These are phyloP conservation scores for Russula sp. DNA, from an alignment of 768 basidiomycete species.

Conservation along the genomic window DNA sequence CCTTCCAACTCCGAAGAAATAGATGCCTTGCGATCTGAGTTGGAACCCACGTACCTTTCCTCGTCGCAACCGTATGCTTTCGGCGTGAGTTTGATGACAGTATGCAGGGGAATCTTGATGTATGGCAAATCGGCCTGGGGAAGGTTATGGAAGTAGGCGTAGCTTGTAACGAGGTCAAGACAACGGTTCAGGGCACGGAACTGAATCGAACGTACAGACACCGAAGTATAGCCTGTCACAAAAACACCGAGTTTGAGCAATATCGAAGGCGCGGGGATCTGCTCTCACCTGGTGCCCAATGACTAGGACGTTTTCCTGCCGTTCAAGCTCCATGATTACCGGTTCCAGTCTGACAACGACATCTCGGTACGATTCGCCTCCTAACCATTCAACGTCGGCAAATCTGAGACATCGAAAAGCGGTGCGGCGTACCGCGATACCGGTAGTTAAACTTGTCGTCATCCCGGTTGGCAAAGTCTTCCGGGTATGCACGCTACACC, in stretches of 20 bases:
- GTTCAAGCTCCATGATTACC: constrained; percentile 98
- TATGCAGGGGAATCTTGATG: constrained; percentile 95
- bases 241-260: background rate
- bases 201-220: constrained; percentile 49
- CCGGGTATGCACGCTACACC: constrained; percentile 81
- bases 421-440: constrained; percentile 57
- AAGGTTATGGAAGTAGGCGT: constrained; percentile 94
- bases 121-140: constrained; percentile 94
- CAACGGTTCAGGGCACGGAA: background rate
- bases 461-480: constrained; percentile 96
- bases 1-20: background rate
- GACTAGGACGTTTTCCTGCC: constrained; percentile 95
- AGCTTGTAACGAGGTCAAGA: constrained; percentile 42
- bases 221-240: constrained; percentile 61
- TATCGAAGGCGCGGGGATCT: background rate
- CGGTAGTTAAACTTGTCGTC: constrained; percentile 99
- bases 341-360: constrained; percentile 94
- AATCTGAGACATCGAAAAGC: background rate
- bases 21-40: background rate
- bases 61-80: constrained; percentile 99
- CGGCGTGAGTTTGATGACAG: constrained; percentile 96
- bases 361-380: constrained; percentile 96
- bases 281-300: constrained; percentile 81
- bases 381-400: constrained; percentile 24
- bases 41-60: constrained; percentile 54